Evolutionary conservation across 352 stramenopile species (phyloP), one percentile per base, ranked within the genome.

Genomic region (Globisporangium sylvaticum): DNA sequence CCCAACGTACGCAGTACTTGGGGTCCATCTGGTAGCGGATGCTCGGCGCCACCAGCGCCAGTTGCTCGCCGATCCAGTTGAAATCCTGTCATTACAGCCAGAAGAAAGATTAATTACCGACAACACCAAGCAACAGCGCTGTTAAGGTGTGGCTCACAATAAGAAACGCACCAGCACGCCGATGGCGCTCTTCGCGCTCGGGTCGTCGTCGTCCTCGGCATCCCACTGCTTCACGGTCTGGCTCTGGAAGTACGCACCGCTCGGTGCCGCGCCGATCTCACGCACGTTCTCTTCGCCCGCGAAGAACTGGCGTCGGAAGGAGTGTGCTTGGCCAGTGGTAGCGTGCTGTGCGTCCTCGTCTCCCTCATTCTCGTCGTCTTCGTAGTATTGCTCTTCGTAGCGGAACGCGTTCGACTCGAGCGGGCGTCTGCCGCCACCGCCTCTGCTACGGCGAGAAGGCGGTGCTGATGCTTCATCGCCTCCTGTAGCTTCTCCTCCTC

Each of bases 361-460:
- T 31, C 73, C 29, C 24, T n/a, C 14, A n/a, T 73, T 37, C 31
- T 37, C 67, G 2, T 80, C 67, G 34, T 75, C 29, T 0, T 62
- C 53, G 5, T 74, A 67, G 44, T 65, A 69, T 34, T 83, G 73
- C 42, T 71, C 64, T 27, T 84, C 72, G 65, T 88, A 94, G 24
- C 87, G 87, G 65, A 77, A 90, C 25, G 80, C 87, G 72, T 94
- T 92, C 27, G 84, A 92, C 34, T 75, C 74, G 8, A 94, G 81
- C 56, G 70, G 62, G 25, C 72, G 65, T 22, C 64, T 48, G 18
- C 68, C 67, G 60, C 63, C 58, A 32, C 59, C 52, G 7, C 68
- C 66, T 2, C 70, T 58, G 10, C 55, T 46, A 7, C 54, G 54
- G 3, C 54, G 54, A 12, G 29, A 31, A 12, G 54, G 6, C 20